Conservation (phyloP, 257 asterid species). For the Solanum bulbocastanum region DNA sequence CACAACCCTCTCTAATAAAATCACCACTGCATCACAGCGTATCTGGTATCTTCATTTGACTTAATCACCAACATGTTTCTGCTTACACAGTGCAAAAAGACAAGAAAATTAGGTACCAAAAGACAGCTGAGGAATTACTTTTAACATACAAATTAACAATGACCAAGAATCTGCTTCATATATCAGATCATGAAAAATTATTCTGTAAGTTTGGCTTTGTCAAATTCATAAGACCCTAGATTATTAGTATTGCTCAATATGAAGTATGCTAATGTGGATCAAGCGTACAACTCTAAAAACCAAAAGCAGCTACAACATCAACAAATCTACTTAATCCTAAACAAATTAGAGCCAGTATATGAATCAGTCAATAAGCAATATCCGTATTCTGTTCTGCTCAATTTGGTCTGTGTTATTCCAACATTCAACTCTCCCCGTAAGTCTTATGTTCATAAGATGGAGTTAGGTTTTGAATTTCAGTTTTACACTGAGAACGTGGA, state of each 20-base stretch:
- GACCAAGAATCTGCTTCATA: not conserved
- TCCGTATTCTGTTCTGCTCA: not conserved
- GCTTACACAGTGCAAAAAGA: not conserved
- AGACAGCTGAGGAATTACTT: not conserved
- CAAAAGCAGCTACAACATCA: not conserved
- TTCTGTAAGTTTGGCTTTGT: not conserved
- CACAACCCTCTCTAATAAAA: not conserved
- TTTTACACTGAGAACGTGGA: not conserved
- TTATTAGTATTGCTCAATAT: not conserved
- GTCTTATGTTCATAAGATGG: not conserved
- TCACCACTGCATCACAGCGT: slow-evolving; percentile 52
- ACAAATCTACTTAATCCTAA: not conserved
- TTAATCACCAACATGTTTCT: slow-evolving; percentile 53
- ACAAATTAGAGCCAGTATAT: not conserved
- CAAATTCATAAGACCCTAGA: not conserved
- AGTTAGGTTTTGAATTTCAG: not conserved
- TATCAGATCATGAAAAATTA: not conserved
- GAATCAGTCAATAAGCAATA: not conserved
- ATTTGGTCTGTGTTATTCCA: not conserved
- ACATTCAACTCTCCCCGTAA: not conserved
- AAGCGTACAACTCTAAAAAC: not conserved
- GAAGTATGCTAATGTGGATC: not conserved
- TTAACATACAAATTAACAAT: not conserved
- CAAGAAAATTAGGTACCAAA: not conserved
- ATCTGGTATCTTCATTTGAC: slow-evolving; percentile 61